Base-by-base conservation (phyloP, 2,329 filamentous ascomycete genomes). In the Aspergillus sp. region DNA sequence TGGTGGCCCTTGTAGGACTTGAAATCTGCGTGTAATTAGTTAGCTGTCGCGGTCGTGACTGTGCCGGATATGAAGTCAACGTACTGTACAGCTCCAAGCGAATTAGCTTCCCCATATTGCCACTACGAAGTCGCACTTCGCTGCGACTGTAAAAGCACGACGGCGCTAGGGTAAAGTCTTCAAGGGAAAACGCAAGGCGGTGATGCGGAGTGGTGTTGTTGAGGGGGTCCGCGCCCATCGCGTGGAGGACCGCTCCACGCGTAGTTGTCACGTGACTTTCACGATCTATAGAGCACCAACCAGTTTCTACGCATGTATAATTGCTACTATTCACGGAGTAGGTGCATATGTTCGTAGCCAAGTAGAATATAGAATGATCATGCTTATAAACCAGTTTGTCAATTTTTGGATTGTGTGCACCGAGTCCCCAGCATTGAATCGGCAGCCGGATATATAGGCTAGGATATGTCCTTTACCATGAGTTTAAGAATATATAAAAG, bases 1-100 rank as follows among this genome's bases (percentile, higher is more conserved):
- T 99, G 95, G 70, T 97, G 93, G 58, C 93, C 95, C 77, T 96
- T 96, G 82, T 99, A 99, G 68, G 95, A 98, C 80, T 99, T 99
- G 86, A 99, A 99, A 81, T 99, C 90, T 95, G 70, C 49, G 37
- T 21, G 53, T 72, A 21, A 31, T 59, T 75, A 46, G 59, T 72
- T 58, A 70, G 47, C 21, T 56, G 46, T 53, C 47, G n/a, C 45
- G 39, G 24, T 52, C 31, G 19, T 40, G 9, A 21, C 33, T 39
- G 19, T 35, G 21, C 19, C 40, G 17, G 23, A 33, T 8, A 33
- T 21, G 48, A 31, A 41, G 39, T 49, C 43, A 15, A 80, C 87
- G 64, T 82, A 95, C 91, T 97, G 80, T 90, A 96, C 62, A 99
- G 83, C 82, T 98, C 93, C 52, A 99, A 86, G 62, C 92, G 89